Evolutionary conservation across 192 early-diverging fungal genomes (phyloP), one percentile per base, ranked within the genome.

Genomic region (Dispira simplex): DNA sequence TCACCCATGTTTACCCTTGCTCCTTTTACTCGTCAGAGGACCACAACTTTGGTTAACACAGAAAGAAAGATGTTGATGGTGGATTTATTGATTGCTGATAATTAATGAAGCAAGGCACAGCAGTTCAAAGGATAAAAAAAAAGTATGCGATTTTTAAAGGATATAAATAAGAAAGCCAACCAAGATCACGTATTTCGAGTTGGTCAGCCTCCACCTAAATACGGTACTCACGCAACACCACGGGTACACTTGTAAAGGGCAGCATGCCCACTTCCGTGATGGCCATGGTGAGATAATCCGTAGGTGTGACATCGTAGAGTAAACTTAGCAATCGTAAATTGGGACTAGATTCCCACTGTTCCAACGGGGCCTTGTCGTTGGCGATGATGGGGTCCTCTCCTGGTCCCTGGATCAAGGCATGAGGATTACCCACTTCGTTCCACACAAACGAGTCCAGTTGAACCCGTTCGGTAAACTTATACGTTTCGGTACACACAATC

Each of bases 371-470:
- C 21, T 56, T 53, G 1, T 46, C 32, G 65, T 66, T 70, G 9
- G 77, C 46, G 20, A 63, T 66, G 2, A 59, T 57, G 5, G 21
- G 45, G 45, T 46, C 63, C 64, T 73, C 67, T 45, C 63, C 64
- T 21, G 39, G 11, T 44, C 27, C 53, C 25, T 20, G 25, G 44
- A 26, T 8, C 13, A 97, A 71, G 63, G 88, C 87, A 64, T 95
- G 89, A 1, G 92, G 88, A 69, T 91, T 81, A 71, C 87, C 93
- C 63, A 95, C 81, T 72, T 99, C 97, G 73, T 99, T 99, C 89
- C 82, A 85, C 5, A 95, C 95, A 66, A 97, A 88, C 16, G 93
- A 91, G 73, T 99, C 97, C 21, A 99, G 74, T 72, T 94, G 90
- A 39, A 91, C 87, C 13, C 83, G 78, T 46, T 95, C 90, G 63